Conservation (phyloP, 2,329 filamentous ascomycete species). For the Zasmidium citrigriseum region DNA sequence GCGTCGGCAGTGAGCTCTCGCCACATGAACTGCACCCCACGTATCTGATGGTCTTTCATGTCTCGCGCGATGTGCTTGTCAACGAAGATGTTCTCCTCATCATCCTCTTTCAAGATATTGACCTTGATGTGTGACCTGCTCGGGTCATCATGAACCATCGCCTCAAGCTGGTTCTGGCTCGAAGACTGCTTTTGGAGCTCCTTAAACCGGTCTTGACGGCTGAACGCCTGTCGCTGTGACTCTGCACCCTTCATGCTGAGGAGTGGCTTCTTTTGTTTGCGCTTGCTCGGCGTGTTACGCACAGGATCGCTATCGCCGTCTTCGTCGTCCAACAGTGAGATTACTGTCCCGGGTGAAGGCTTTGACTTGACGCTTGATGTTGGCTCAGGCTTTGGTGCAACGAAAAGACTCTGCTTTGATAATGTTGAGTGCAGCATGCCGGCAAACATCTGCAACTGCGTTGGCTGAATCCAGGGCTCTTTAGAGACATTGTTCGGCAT, state of each 20-base stretch:
- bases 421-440: constrained; percentile 14
- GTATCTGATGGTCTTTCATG: constrained; percentile 79
- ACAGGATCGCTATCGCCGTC: constrained; percentile 17
- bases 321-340: constrained; percentile 8
- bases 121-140: constrained; percentile 54
- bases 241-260: constrained; percentile 17
- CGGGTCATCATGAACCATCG: constrained; percentile 23
- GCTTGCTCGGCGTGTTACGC: constrained; percentile 15
- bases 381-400: constrained; percentile 7
- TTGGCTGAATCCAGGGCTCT: neutral
- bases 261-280: constrained; percentile 22
- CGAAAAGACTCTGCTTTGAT: constrained; percentile 20
- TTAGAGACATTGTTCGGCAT: neutral
- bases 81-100: constrained; percentile 64
- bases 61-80: constrained; percentile 61
- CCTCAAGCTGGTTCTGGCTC: constrained; percentile 22
- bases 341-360: neutral
- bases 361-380: constrained; percentile 1
- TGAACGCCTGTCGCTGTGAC: constrained; percentile 14
- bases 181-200: constrained; percentile 22
- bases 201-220: constrained; percentile 20
- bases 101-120: constrained; percentile 65
- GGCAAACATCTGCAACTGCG: constrained; percentile 2
- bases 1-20: constrained; percentile 67
- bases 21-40: constrained; percentile 87